Base-by-base conservation (phyloP, 805 yeast species). In the Saturnispora kantuleensis region DNA sequence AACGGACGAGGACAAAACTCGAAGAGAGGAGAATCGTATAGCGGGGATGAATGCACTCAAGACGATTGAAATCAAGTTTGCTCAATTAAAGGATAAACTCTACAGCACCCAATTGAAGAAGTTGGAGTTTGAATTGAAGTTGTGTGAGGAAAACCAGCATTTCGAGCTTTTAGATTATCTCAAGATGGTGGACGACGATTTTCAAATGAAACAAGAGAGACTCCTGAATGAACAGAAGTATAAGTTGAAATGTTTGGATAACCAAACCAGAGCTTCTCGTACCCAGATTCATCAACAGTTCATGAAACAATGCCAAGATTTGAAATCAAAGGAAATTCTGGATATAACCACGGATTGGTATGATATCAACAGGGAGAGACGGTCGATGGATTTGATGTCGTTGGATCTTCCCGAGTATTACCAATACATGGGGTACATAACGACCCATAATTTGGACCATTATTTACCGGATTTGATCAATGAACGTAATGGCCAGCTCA, bases 331-430 rank as follows among this genome's bases (percentile, higher is more conserved):
- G 21, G 70, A 86, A 67, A 71, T 90, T 39, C 70, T 76, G 47
- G 71, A 76, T 7, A 84, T 95, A 4, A 89, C 97, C 5, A 75
- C 82, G 35, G 73, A 77, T 50, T 93, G 97, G 97, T 90, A 90
- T 66, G 81, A 84, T 52, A 84, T 89, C 56, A 89, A 88, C 63
- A 78, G 81, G 55, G 97, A 93, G 60, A 73, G 97, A 54, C 73
- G 94, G 50, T 79, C 78, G 38, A 73, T 86, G 76, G 96, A 87
- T 59, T 73, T 75, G 50, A 54, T 77, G 41, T 78, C 74, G 15
- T 68, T 79, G 5, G 75, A 73, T 26, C 61, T 77, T 53, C 73
- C 77, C 1, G 66, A 67, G 47, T 74, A 61, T 46, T 64, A 57
- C 51, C 67, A 60, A 47, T 64, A 47, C 49, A 57, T 59, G 44